Evolutionary conservation across 2,329 filamentous ascomycete species (phyloP), one percentile per base, ranked within the genome.

Genomic region (Colletotrichum orchidophilum): DNA sequence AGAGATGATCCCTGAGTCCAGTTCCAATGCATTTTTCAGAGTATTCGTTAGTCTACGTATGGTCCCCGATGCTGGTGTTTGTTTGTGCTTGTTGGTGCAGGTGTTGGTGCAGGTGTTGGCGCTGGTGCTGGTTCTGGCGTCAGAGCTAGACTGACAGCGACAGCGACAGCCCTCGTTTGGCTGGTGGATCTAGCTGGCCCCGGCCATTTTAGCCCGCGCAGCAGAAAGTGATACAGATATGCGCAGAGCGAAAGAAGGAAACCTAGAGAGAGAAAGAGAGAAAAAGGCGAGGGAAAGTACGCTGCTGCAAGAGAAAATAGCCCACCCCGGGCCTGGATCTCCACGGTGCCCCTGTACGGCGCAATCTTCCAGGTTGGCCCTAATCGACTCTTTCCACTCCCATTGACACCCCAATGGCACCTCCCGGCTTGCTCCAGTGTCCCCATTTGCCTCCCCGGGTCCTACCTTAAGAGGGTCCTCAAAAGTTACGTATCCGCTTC

Each of bases 321-420:
- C 13, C 35, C n/a, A 31, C 35, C 27, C 29, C 59, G 5, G 46
- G 46, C 29, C 26, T 31, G 24, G 13, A 13, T 18, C 46, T 18
- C 59, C 59, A 52, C 29, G 59, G 26, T 21, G 35, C 21, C 58
- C 66, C 63, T 70, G 58, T 29, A 58, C 58, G 50, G 42, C 46
- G 58, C 58, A 68, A 68, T 71, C 68, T 68, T n/a, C n/a, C n/a
- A n/a, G n/a, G n/a, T n/a, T 58, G 68, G 63, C 68, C 58, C 64
- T 64, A 68, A 63, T 68, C 58, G 58, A 62, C 50, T 63, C 42
- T 67, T 61, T 27, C 63, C 67, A 67, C 67, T 61, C 50, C 68
- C 63, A 62, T 62, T 57, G 57, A 58, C 57, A 68, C 68, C 31
- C 57, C 60, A 52, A 42, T 57, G 39, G 50, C 53, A 21, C 27